Evolutionary conservation across 2,329 filamentous ascomycete genomes (phyloP), one percentile per base, ranked within the genome.

Genomic region (Myriangium duriaei): DNA sequence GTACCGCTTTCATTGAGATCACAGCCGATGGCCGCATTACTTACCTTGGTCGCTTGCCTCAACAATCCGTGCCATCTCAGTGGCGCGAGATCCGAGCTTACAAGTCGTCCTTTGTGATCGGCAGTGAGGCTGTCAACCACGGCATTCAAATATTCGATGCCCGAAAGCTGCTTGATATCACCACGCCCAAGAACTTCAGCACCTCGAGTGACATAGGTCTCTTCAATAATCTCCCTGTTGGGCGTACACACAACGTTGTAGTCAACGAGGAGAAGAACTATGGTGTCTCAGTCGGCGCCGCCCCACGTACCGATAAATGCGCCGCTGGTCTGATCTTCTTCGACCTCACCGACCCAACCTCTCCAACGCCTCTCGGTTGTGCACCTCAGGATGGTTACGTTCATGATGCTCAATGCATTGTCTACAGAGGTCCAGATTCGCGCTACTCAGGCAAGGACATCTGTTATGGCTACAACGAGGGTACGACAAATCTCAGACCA

Each of bases 131-230:
- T 21, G 47, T 51, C 30, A 52, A 61, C 47, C 73, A 77, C 53
- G 68, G 69, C 21, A 65, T 78, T 32, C 74, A 77, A 54, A 65
- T 77, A 54, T 78, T 78, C 49, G 74, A 78, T 54, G 66, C 76
- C 68, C 66, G 61, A 48, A 75, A 67, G 58, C 58, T 73, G n/a
- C 57, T 70, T 38, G 55, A 56, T 26, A 50, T 72, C 41, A 58
- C 66, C 52, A 61, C 63, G 1, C 65, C 60, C 4, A 56, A 52
- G 11, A 60, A 51, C 29, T 71, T 69, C 45, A 61, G 61, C n/a
- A 42, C 41, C 49, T 39, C 56, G 11, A 64, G 66, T 37, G 51
- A 68, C 42, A 60, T 63, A 31, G 54, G 54, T 16, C 56, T 57
- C 47, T 65, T 58, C 49, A 56, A 53, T 38, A 58, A 53, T 24